Evolutionary conservation across 768 basidiomycete genomes (phyloP).

Genomic region (Pholiota microspora): DNA sequence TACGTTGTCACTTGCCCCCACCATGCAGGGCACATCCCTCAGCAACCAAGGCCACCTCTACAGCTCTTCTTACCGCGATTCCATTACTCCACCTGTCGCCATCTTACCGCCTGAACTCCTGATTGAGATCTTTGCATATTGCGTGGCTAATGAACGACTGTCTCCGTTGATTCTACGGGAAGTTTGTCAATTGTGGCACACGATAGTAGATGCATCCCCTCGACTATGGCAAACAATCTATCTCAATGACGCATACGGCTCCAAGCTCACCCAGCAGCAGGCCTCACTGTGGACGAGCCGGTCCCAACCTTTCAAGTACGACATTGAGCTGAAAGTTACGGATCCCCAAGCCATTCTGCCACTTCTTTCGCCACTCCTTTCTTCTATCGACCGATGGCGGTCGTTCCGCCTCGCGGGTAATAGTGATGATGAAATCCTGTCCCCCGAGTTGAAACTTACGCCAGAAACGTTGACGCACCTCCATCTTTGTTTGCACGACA

Average conservation of each 20-base stretch:
- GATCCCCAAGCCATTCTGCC: constrained; percentile 55
- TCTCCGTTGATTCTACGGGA: constrained; percentile 46
- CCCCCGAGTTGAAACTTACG: constrained; percentile 25
- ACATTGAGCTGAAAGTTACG: constrained; percentile 48
- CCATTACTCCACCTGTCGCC: constrained; percentile 20
- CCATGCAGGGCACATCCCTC: background rate
- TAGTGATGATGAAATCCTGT: constrained; percentile 31
- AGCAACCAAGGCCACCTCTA: background rate
- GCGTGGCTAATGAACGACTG: constrained; percentile 40
- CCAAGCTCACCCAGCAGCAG: constrained; percentile 42
- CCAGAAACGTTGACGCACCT: constrained; percentile 32
- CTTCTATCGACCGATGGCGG: constrained; percentile 57
- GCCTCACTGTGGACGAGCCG: constrained; percentile 52
- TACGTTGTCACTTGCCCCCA: background rate
- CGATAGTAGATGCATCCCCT: constrained; percentile 52
- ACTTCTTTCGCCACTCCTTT: constrained; percentile 61
- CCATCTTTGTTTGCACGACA: constrained; percentile 34
- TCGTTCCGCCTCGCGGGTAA: constrained; percentile 45
- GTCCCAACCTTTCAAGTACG: constrained; percentile 53
- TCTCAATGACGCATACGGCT: constrained; percentile 41
- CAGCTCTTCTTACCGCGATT: background rate
- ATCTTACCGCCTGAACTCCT: constrained; percentile 60
- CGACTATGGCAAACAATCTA: constrained; percentile 58
- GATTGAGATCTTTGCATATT: constrained; percentile 55
- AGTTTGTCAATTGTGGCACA: constrained; percentile 62